Evolutionary conservation across 2,329 filamentous ascomycete genomes (phyloP).

Genomic region (Xylariaceae sp.): DNA sequence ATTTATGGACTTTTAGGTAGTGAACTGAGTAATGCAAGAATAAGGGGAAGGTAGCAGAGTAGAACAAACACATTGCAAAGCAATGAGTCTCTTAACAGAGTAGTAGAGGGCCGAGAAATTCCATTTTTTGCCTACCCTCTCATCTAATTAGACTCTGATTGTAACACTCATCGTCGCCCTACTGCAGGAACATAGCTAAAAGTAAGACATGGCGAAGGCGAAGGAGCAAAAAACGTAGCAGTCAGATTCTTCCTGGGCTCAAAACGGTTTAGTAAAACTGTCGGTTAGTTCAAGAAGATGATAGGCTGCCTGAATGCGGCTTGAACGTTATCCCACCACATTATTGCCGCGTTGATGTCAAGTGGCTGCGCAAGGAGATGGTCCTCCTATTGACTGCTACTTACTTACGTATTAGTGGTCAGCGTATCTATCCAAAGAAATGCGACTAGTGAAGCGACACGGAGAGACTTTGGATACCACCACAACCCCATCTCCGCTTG

Average conservation of each 20-base stretch:
- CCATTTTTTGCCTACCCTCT: not conserved
- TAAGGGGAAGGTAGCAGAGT: conserved; percentile 18
- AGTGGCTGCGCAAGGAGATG: conserved; percentile 18
- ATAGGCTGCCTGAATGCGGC: conserved; percentile 21
- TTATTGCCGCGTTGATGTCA: conserved; percentile 8
- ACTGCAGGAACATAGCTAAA: conserved; percentile 41
- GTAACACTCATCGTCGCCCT: conserved; percentile 36
- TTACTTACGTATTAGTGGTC: no score
- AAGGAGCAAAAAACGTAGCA: not conserved
- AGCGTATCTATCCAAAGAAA: conserved; percentile 1
- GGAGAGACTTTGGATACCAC: no score
- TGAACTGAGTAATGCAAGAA: conserved; percentile 14
- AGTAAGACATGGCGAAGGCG: conserved; percentile 30
- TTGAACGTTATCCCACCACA: conserved; percentile 24
- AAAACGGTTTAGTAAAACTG: conserved; percentile 14
- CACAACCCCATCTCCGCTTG: no score
- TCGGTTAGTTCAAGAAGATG: conserved; percentile 21
- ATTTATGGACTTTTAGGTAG: conserved; percentile 1
- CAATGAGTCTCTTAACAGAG: conserved; percentile 18
- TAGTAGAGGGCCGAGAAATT: no score
- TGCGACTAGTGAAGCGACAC: conserved; percentile 16
- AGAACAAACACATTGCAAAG: no score
- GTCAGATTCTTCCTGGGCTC: conserved; percentile 20
- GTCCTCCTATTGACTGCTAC: conserved; percentile 1
- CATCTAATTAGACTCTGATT: conserved; percentile 2